These are phyloP conservation scores for Phaffia australis DNA, from an alignment of 768 basidiomycete species.

Conservation along the genomic window DNA sequence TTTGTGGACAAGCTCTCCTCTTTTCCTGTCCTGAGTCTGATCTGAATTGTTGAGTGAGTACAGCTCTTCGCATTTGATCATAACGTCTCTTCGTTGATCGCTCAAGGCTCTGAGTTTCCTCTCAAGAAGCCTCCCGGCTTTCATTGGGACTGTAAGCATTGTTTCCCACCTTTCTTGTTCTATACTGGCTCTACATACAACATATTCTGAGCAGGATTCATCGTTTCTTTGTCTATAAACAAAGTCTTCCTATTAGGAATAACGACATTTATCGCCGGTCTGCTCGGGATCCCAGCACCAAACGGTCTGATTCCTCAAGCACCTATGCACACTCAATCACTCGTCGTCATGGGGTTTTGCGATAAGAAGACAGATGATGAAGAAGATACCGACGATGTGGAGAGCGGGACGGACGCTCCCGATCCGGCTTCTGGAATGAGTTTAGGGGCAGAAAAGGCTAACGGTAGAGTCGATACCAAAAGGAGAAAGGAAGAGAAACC, in stretches of 20 bases:
- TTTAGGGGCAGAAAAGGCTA: no score
- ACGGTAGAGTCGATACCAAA: not conserved
- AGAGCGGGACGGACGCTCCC: not conserved
- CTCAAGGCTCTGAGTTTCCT: constrained; percentile 79
- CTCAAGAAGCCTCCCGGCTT: constrained; percentile 68
- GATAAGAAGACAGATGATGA: constrained; percentile 32
- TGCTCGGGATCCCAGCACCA: constrained; percentile 77
- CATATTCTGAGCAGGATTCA: constrained; percentile 39
- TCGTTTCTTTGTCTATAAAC: not conserved
- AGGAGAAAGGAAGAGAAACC: constrained; percentile 32
- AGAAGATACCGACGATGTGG: not conserved
- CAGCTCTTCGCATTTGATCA: constrained; percentile 21
- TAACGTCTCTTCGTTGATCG: constrained; percentile 65
- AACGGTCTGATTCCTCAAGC: constrained; percentile 56
- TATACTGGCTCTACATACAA: constrained; percentile 37
- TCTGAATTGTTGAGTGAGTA: not conserved
- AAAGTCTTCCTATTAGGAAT: constrained; percentile 70
- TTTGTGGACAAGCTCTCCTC: constrained; percentile 32
- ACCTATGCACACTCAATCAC: constrained; percentile 79
- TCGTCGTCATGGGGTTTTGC: constrained; percentile 55
- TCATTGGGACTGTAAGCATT: constrained; percentile 36
- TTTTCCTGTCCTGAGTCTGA: constrained; percentile 41
- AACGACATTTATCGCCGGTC: constrained; percentile 75
- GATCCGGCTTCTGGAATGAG: not conserved
- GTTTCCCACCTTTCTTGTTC: not conserved